These are phyloP conservation scores for Penicillium steckii DNA, from an alignment of 495 filamentous ascomycete species.

Conservation along the genomic window DNA sequence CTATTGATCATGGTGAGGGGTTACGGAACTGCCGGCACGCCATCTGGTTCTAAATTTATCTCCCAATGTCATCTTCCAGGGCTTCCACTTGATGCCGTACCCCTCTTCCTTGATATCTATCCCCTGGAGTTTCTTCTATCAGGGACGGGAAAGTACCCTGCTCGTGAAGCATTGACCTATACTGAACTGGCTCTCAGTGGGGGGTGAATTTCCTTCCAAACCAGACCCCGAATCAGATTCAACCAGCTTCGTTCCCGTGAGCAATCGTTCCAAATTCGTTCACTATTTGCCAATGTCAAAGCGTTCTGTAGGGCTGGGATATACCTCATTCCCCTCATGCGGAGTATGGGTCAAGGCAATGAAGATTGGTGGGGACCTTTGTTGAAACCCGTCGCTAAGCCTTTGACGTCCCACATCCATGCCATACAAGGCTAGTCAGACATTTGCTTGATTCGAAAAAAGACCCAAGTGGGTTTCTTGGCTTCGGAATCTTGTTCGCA, in stretches of 20 bases:
- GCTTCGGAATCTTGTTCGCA: constrained; percentile 3
- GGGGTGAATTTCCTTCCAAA: background rate
- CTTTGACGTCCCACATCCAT: background rate
- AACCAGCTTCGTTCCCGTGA: background rate
- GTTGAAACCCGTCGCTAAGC: background rate
- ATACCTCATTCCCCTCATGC: constrained; percentile 8
- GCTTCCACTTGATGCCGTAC: no score
- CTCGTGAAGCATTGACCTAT: background rate
- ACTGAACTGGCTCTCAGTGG: background rate
- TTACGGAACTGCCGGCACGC: constrained; percentile 3
- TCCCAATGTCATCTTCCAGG: background rate
- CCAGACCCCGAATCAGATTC: background rate
- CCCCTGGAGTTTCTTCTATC: no score
- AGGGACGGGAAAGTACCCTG: background rate
- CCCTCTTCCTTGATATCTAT: no score
- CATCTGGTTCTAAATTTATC: constrained; percentile 14
- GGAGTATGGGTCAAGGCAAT: constrained; percentile 1
- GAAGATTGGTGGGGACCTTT: background rate
- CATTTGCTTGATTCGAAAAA: background rate
- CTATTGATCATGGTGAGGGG: background rate
- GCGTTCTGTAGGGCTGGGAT: background rate
- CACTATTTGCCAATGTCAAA: background rate
- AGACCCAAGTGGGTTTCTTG: background rate
- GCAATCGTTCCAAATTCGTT: background rate
- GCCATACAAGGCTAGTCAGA: background rate